phyloP scores from a whole-genome alignment of 1,284 basidiomycete genomes.

The Ceratobasidium sp. region DNA sequence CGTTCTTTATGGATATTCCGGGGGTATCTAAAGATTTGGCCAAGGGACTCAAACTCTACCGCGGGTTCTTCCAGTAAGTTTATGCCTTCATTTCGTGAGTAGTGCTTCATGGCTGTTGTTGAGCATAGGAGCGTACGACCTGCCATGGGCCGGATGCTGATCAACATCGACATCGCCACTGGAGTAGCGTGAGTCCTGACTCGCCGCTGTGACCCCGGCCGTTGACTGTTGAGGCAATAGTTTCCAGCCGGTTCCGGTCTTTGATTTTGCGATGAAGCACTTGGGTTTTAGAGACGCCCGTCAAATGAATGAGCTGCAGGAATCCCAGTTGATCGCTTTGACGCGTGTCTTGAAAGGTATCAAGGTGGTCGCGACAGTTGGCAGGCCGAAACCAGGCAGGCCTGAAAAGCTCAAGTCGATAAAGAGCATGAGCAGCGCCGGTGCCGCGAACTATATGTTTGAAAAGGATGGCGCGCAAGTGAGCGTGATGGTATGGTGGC shows the following conservation, averaged over 20 bases:
- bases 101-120: not conserved
- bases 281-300: constrained; percentile 22
- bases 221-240: not conserved
- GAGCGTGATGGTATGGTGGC: constrained; percentile 10
- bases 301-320: constrained; percentile 1
- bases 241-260: constrained; percentile 20
- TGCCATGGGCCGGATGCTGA: constrained; percentile 67
- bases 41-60: constrained; percentile 57
- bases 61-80: constrained; percentile 48
- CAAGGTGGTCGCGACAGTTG: constrained; percentile 23
- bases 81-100: not conserved
- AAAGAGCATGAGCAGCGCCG: constrained; percentile 13
- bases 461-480: constrained; percentile 30
- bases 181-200: constrained; percentile 63
- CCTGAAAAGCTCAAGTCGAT: not conserved
- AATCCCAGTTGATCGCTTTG: constrained; percentile 14
- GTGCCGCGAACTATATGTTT: constrained; percentile 27
- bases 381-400: not conserved
- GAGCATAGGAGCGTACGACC: constrained; percentile 60
- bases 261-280: constrained; percentile 31
- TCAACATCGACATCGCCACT: constrained; percentile 80
- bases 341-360: constrained; percentile 22
- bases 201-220: not conserved
- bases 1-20: constrained; percentile 67
- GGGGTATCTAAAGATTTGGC: constrained; percentile 70